Evolutionary conservation across 192 early-diverging fungal species (phyloP).

Genomic region (Coemansia sp.): DNA sequence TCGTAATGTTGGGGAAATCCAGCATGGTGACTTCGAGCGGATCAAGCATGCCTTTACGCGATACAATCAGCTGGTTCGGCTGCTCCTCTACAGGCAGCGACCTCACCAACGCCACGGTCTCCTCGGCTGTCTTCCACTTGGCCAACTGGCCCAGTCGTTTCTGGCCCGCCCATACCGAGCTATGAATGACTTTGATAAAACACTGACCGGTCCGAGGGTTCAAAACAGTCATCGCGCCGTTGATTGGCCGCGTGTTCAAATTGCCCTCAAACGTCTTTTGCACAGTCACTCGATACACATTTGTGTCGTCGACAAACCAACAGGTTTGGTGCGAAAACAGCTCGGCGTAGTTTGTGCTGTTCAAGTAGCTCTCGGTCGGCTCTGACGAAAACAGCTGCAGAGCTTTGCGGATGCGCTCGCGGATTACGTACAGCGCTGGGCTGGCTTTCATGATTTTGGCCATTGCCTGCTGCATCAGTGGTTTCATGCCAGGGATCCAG

Average conservation of each 20-base stretch:
- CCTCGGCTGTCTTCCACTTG: slow-evolving; percentile 99
- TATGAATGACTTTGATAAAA: slow-evolving; percentile 99
- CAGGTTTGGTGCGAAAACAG: slow-evolving; percentile 98
- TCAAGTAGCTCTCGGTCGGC: slow-evolving; percentile 96
- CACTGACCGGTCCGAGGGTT: slow-evolving; percentile 98
- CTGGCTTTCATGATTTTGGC: slow-evolving; percentile 99
- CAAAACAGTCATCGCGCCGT: slow-evolving; percentile 98
- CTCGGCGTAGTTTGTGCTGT: slow-evolving; percentile 93
- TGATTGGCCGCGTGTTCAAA: slow-evolving; percentile 97
- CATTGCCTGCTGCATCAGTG: slow-evolving; percentile 95
- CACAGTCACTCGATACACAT: slow-evolving; percentile 98
- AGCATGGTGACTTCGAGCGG: slow-evolving; percentile 87
- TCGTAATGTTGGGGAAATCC: slow-evolving; percentile 99
- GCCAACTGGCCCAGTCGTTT: slow-evolving; percentile 99
- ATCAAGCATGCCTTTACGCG: slow-evolving; percentile 99
- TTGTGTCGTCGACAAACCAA: slow-evolving; percentile 99
- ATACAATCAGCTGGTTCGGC: slow-evolving; percentile 99
- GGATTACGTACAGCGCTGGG: slow-evolving; percentile 93
- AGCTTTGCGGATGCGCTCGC: slow-evolving; percentile 98
- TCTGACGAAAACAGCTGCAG: slow-evolving; percentile 98
- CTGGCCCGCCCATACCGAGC: slow-evolving; percentile 98
- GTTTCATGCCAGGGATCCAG: slow-evolving; percentile 99
- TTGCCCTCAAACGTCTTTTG: slow-evolving; percentile 99
- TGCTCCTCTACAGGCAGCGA: slow-evolving; percentile 99
- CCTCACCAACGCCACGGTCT: slow-evolving; percentile 98